A percentile compares a stretch with the other conserved stretches of the same genome.
Evolutionary conservation across 306 rosid species (phyloP).

Genomic region (Prunus mira): DNA sequence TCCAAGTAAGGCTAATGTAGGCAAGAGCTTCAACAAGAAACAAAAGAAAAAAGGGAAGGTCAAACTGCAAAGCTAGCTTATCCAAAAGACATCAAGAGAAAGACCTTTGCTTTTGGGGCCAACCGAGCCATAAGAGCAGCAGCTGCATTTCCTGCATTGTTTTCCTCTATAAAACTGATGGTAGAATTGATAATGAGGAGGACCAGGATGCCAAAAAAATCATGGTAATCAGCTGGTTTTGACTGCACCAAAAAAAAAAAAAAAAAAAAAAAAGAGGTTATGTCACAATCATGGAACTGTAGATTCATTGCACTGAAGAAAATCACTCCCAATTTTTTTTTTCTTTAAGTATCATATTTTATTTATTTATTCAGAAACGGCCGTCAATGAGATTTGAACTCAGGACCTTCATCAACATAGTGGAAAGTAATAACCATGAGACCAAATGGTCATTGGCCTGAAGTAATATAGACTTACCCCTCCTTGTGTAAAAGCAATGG

Average conservation of each 20-base stretch:
- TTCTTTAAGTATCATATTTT: too few relatives aligned
- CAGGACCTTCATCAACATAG: neutral
- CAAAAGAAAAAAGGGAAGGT: neutral
- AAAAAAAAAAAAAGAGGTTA: neutral
- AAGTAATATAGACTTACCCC: slow-evolving; percentile 37
- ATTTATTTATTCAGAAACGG: too few relatives aligned
- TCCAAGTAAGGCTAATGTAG: neutral
- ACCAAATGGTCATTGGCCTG: neutral
- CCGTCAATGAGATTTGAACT: neutral
- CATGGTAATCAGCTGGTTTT: slow-evolving; percentile 45
- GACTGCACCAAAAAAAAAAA: slow-evolving; percentile 29
- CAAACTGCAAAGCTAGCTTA: neutral
- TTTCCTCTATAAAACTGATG: slow-evolving; percentile 77
- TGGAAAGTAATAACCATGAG: neutral
- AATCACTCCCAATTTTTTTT: too few relatives aligned
- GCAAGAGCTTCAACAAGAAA: neutral
- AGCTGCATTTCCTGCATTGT: slow-evolving; percentile 84
- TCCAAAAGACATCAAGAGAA: slow-evolving; percentile 7
- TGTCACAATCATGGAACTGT: neutral
- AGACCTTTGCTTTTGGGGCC: slow-evolving; percentile 70
- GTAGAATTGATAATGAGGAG: slow-evolving; percentile 66
- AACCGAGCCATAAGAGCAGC: slow-evolving; percentile 63
- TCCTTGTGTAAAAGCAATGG: slow-evolving; percentile 64
- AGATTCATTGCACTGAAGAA: neutral
- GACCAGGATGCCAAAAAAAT: slow-evolving; percentile 58